Base-by-base conservation (phyloP, 208 protist species). In the Cochliopodium minus region DNA sequence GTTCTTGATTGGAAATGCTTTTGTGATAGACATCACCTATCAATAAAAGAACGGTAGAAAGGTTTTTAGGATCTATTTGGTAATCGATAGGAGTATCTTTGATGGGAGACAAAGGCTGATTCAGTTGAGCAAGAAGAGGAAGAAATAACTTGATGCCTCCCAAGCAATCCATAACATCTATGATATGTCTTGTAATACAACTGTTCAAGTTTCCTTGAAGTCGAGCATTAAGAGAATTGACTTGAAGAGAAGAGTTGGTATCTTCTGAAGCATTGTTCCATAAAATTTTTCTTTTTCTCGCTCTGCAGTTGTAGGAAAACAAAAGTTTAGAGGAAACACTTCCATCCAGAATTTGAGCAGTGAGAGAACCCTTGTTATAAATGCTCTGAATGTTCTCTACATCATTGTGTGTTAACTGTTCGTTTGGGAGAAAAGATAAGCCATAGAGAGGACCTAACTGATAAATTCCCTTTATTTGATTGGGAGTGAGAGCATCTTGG, bases 81-180 rank as follows among this genome's bases (percentile, higher is more conserved):
- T 47, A 10, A n/a, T 52, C 22, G 9, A 36, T 29, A 7, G n/a
- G 10, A 28, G 10, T n/a, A 7, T 46, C 20, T 38, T 52, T 10
- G 10, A 20, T 13, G 0, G 29, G n/a, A 20, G 20, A 20, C 1
- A 30, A 52, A 1, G 36, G 34, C 17, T 33, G 15, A 59, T 59
- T 34, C 2, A 59, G 20, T 49, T 52, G 46, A 28, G 43, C 26
- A 30, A 59, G 32, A 2, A 59, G 22, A 11, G 54, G 54, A 32
- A 59, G 40, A 4, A 59, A 11, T 4, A 59, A n/a, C 17, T 59
- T 49, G 7, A 59, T 42, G 5, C 54, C 54, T 25, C 54, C 54
- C n/a, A 59, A 59, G 30, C 54, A 59, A 29, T 35, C 23, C 13
- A 59, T 45, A 15, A 59, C 38, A 59, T 59, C 36, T 17, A n/a